Base-by-base conservation (phyloP, 78 protist genomes). In the Mantamonas sphyraenae region DNA sequence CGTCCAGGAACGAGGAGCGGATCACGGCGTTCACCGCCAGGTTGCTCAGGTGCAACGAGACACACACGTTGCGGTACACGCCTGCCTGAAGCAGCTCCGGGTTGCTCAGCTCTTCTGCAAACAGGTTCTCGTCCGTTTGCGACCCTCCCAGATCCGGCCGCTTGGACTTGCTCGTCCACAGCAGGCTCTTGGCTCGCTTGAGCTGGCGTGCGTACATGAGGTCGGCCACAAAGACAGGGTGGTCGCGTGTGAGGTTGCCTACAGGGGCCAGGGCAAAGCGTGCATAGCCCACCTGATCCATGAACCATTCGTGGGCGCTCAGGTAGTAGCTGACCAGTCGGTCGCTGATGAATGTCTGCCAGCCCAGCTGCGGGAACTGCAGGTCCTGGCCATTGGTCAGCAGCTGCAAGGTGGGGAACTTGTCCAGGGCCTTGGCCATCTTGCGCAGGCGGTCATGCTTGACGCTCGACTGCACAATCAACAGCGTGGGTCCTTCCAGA, bases 71-170 rank as follows among this genome's bases (percentile, higher is more conserved):
- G 38, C 50, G 57, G 70, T 91, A 91, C 47, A 39, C 43, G 55
- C 90, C 93, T 0, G 83, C 66, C 19, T 66, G 47, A 30, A 37
- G 53, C 26, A 79, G 33, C 65, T 73, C 79, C 17, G 53, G 34
- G 62, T 57, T 53, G 77, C 10, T 8, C 28, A 76, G 60, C 51
- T n/a, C n/a, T n/a, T n/a, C n/a, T n/a, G n/a, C n/a, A n/a, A n/a
- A n/a, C n/a, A n/a, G 2, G 5, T 8, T 78, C 83, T 91, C 94
- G 40, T 91, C 92, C 38, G 74, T 80, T 77, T 90, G 87, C 0
- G 74, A 50, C 4, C 93, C 96, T 26, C 96, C 96, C 17, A 91
- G 73, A 55, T 91, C 96, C 0, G 96, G 91, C 34, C 47, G 71
- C 14, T 30, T 50, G 16, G 79, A 33, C n/a, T 19, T 67, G 5